Evolutionary conservation across 2,329 filamentous ascomycete genomes (phyloP), one percentile per base, ranked within the genome.

Genomic region (Phaeosphaeriaceae sp.): DNA sequence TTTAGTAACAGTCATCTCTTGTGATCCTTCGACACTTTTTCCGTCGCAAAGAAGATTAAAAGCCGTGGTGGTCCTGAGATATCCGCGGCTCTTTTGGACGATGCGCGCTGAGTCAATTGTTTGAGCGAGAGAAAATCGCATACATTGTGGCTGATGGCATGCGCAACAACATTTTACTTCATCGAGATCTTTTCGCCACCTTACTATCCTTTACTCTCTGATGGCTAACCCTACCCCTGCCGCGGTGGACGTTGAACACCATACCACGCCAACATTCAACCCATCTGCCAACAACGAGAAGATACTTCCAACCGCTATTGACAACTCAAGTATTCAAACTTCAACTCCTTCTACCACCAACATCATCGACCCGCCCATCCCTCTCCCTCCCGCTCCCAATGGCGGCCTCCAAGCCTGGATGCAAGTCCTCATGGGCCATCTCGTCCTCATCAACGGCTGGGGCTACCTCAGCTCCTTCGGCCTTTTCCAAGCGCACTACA

Each of bases 401-500:
- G 40, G 48, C 31, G 48, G 48, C 22, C 22, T 44, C n/a, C 47
- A 40, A 31, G 66, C 66, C 6, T 68, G 65, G 65, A 24, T 47
- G 10, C 64, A 67, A 50, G 57, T 57, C 49, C n/a, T 74, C 67
- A 41, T 52, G 53, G 58, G 36, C 19, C 63, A 59, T 31, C 45
- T 54, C 7, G 52, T 56, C 36, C 51, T 67, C 22, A 47, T 66
- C 40, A 67, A 57, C 56, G 58, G 53, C 20, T 54, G 84, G 72
- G 62, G 65, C n/a, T 48, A 54, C n/a, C 47, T 67, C n/a, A 55
- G 49, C 24, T 62, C 66, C 7, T 75, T 71, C 48, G 72, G 72
- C 13, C 54, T 72, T 36, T 76, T 73, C 56, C 70, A 76, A 54
- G 44, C 63, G 3, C 69, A 74, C 60, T 76, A 76, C 56, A 58